phyloP scores from a whole-genome alignment of 768 basidiomycete species.

The Hortiboletus flavorubellus region DNA sequence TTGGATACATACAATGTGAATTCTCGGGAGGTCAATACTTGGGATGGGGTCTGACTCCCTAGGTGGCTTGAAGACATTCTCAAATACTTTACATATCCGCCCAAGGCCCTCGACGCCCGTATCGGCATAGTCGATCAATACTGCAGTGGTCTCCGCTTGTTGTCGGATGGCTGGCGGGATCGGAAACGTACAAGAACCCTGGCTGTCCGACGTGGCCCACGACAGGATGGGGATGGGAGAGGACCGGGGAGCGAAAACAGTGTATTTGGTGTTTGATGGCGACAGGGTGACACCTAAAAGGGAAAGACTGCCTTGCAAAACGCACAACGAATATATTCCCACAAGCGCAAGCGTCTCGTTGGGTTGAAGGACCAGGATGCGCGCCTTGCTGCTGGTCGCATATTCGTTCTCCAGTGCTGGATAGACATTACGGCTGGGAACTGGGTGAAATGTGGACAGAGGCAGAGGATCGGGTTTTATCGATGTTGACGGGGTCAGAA shows the following conservation, averaged over 20 bases:
- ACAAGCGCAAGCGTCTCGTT: slow-evolving; percentile 61
- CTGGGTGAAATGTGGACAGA: slow-evolving; percentile 52
- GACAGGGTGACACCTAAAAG: slow-evolving; percentile 53
- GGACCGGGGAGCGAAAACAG: slow-evolving; percentile 72
- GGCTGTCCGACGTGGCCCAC: slow-evolving; percentile 18
- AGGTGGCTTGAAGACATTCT: slow-evolving; percentile 57
- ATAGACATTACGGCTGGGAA: slow-evolving; percentile 37
- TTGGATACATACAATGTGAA: slow-evolving; percentile 43
- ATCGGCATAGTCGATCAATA: slow-evolving; percentile 54
- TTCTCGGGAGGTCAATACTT: slow-evolving; percentile 45
- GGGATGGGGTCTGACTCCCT: slow-evolving; percentile 23
- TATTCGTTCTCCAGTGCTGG: slow-evolving; percentile 1
- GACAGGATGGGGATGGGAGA: slow-evolving; percentile 66
- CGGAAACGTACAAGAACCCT: slow-evolving; percentile 12
- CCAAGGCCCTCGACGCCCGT: slow-evolving; percentile 70
- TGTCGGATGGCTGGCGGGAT: slow-evolving; percentile 12
- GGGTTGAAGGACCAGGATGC: slow-evolving; percentile 43
- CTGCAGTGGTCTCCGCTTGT: slow-evolving; percentile 33
- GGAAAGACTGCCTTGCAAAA: slow-evolving; percentile 59
- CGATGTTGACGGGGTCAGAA: neutral
- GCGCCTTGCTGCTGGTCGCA: slow-evolving; percentile 16
- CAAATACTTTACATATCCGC: slow-evolving; percentile 56
- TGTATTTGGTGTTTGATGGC: slow-evolving; percentile 41
- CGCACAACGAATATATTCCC: slow-evolving; percentile 58
- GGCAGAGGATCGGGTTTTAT: slow-evolving; percentile 17